Percentiles rank a stretch among this genome's conserved stretches.
phyloP scores from a whole-genome alignment of 140 eudicot genomes.

The Anethum foeniculum region DNA sequence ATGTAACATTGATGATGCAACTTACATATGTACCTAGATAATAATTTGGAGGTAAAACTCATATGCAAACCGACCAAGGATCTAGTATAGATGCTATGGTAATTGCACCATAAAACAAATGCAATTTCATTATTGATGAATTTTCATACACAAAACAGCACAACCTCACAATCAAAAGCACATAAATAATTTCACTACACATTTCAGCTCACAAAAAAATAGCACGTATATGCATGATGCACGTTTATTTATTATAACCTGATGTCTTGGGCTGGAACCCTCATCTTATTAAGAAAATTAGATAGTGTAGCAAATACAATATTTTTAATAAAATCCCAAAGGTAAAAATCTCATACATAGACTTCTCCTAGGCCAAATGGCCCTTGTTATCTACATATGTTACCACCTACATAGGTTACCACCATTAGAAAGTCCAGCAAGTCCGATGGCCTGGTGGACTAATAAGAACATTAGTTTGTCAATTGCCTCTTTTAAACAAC shows the following conservation, averaged over 20 bases:
- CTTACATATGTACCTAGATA: background rate
- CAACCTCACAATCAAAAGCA: background rate
- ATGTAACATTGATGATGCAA: background rate
- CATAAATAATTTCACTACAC: background rate
- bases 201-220: background rate
- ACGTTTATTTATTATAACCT: background rate
- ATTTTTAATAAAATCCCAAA: background rate
- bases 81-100: background rate
- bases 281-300: background rate
- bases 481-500: background rate
- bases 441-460: background rate
- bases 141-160: background rate
- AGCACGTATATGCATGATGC: background rate
- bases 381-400: background rate
- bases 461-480: background rate
- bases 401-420: background rate
- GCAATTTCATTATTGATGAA: background rate
- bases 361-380: background rate
- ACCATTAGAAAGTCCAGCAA: background rate
- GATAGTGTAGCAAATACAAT: background rate
- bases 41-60: background rate
- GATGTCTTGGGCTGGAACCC: background rate
- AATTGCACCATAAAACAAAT: background rate
- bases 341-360: background rate
- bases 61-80: background rate